These are phyloP conservation scores for Xylariaceae sp. DNA, from an alignment of 2,329 filamentous ascomycete genomes.

Conservation along the genomic window DNA sequence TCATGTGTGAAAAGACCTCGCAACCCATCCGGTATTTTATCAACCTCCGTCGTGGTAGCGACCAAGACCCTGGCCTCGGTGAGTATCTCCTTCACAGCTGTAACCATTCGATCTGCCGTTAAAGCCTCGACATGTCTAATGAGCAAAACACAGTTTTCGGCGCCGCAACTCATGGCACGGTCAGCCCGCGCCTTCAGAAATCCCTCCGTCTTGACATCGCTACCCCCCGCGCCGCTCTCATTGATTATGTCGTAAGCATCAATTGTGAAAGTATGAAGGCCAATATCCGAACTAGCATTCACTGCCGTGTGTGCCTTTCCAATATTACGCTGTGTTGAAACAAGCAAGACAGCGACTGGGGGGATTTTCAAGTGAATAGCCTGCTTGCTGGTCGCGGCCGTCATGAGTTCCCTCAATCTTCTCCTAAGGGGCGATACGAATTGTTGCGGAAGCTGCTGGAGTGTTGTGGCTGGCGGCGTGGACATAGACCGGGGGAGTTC, in stretches of 20 bases:
- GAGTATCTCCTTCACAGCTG: slow-evolving; percentile 78
- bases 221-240: slow-evolving; percentile 80
- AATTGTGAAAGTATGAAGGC: slow-evolving; percentile 81
- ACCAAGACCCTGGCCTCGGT: slow-evolving; percentile 77
- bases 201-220: slow-evolving; percentile 91
- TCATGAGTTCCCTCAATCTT: slow-evolving; percentile 76
- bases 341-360: slow-evolving; percentile 79
- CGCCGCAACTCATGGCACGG: slow-evolving; percentile 80
- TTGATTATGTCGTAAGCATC: slow-evolving; percentile 92
- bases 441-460: slow-evolving; percentile 44
- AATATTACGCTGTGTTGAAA: slow-evolving; percentile 88
- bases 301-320: slow-evolving; percentile 79
- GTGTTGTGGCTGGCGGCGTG: slow-evolving; percentile 38
- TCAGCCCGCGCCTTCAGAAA: slow-evolving; percentile 84
- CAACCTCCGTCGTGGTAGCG: slow-evolving; percentile 90
- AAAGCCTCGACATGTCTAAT: slow-evolving; percentile 87
- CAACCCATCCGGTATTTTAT: slow-evolving; percentile 87
- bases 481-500: slow-evolving; percentile 52
- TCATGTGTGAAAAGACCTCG: slow-evolving; percentile 93
- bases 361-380: slow-evolving; percentile 85
- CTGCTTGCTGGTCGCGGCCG: slow-evolving; percentile 80
- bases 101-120: slow-evolving; percentile 84
- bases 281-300: slow-evolving; percentile 79
- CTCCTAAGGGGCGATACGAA: slow-evolving; percentile 60
- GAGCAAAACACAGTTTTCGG: slow-evolving; percentile 78